phyloP scores from a whole-genome alignment of 1,139 yeast genomes.

The Geotrichum australiense region DNA sequence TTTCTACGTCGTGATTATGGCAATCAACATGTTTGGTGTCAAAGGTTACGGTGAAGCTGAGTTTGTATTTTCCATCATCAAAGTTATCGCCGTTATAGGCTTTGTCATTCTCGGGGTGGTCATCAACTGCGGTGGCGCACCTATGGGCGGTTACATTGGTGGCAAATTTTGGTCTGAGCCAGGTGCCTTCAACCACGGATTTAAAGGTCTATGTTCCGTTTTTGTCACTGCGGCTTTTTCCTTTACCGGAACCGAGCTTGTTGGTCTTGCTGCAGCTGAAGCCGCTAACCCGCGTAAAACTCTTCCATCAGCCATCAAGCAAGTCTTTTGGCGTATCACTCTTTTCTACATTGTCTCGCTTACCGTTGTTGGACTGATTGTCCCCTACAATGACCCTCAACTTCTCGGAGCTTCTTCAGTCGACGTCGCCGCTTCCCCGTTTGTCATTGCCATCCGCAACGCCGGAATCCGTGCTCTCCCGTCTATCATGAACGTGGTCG shows the following conservation, averaged over 20 bases:
- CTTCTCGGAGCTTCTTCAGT: slow-evolving; percentile 42
- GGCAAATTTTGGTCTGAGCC: slow-evolving; percentile 56
- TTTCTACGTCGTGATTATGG: slow-evolving; percentile 52
- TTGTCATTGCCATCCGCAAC: slow-evolving; percentile 57
- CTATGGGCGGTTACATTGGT: slow-evolving; percentile 53
- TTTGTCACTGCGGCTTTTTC: slow-evolving; percentile 83
- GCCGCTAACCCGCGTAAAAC: slow-evolving; percentile 63
- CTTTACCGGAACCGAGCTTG: slow-evolving; percentile 73
- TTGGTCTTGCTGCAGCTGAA: slow-evolving; percentile 79
- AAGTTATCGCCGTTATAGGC: slow-evolving; percentile 55
- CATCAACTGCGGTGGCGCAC: slow-evolving; percentile 59
- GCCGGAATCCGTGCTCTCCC: slow-evolving; percentile 59
- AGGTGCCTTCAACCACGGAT: slow-evolving; percentile 57
- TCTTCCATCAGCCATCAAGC: slow-evolving; percentile 60
- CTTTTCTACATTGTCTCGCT: slow-evolving; percentile 57
- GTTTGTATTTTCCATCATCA: slow-evolving; percentile 51
- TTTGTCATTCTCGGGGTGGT: slow-evolving; percentile 55
- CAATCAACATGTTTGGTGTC: slow-evolving; percentile 62
- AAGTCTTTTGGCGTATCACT: slow-evolving; percentile 65
- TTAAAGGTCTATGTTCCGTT: slow-evolving; percentile 73
- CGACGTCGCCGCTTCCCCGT: slow-evolving; percentile 63
- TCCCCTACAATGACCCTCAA: slow-evolving; percentile 51
- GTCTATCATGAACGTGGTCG: slow-evolving; percentile 65
- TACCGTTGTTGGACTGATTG: slow-evolving; percentile 54
- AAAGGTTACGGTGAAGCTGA: slow-evolving; percentile 72